Evolutionary conservation across 2,329 filamentous ascomycete genomes (phyloP).

Genomic region (Pochonia chlamydosporia): DNA sequence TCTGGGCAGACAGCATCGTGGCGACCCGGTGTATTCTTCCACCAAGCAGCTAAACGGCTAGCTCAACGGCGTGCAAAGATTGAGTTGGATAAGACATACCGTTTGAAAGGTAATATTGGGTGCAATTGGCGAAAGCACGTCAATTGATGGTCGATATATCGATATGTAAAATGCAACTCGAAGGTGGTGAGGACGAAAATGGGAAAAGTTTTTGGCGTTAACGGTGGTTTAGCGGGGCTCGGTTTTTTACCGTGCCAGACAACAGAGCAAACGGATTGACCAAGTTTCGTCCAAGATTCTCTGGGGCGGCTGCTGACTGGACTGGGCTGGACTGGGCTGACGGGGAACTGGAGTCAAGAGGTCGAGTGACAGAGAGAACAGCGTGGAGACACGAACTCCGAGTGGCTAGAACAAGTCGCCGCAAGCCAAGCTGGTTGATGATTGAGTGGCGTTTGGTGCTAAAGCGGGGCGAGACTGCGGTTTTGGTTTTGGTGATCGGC

Average conservation of each 20-base stretch:
- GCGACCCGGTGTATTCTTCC: background rate
- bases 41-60: background rate
- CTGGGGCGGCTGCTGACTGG: background rate
- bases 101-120: background rate
- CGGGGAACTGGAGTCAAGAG: background rate
- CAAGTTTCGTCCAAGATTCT: slow-evolving; percentile 9
- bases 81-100: background rate
- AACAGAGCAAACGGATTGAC: slow-evolving; percentile 4
- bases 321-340: no score
- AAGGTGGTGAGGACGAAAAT: slow-evolving; percentile 12
- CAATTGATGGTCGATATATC: slow-evolving; percentile 7
- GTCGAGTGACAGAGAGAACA: slow-evolving; percentile 3
- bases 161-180: slow-evolving; percentile 3
- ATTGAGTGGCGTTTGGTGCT: slow-evolving; percentile 6
- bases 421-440: background rate
- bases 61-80: background rate
- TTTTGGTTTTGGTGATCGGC: background rate
- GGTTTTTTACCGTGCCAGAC: slow-evolving; percentile 5
- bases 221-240: slow-evolving; percentile 12
- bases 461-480: slow-evolving; percentile 5
- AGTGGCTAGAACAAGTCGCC: slow-evolving; percentile 3
- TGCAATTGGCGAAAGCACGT: slow-evolving; percentile 1
- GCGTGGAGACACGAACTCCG: background rate
- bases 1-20: background rate
- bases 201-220: slow-evolving; percentile 20